A percentile compares a stretch with the other conserved stretches of the same genome.
Evolutionary conservation across 306 rosid genomes (phyloP).

Genomic region (Quercus berberidifolia): DNA sequence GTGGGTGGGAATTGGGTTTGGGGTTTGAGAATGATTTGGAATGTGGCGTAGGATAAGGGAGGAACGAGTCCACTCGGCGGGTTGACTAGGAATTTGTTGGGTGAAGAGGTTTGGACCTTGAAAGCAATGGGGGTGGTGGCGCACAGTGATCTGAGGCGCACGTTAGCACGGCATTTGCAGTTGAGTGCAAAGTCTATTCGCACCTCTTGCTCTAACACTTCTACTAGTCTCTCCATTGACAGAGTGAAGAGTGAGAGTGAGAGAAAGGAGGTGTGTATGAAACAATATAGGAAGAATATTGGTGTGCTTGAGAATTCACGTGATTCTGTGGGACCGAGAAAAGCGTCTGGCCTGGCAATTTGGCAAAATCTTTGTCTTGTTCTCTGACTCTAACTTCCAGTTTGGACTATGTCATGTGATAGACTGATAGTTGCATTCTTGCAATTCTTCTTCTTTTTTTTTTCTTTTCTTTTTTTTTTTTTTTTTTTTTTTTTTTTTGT

Average conservation of each 20-base stretch:
- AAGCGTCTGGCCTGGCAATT: too few species aligned
- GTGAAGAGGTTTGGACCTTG: conserved; percentile 79
- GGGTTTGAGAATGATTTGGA: conserved; percentile 79
- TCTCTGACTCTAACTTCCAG: too few species aligned
- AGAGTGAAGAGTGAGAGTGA: neutral
- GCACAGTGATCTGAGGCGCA: conserved; percentile 43
- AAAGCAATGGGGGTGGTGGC: conserved; percentile 48
- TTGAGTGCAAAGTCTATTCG: conserved; percentile 48
- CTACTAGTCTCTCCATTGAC: conserved; percentile 41
- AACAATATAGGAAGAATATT: neutral
- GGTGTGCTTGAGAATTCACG: conserved; percentile 1
- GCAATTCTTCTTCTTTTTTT: too few species aligned
- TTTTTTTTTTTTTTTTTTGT: too few species aligned
- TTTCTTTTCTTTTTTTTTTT: too few species aligned
- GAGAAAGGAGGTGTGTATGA: neutral
- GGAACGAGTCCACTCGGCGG: conserved; percentile 63
- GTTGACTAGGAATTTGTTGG: conserved; percentile 71
- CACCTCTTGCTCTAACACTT: conserved; percentile 62
- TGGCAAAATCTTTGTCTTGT: too few species aligned
- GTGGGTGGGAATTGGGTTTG: conserved; percentile 52
- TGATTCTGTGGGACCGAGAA: conserved; percentile 10
- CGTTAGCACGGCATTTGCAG: conserved; percentile 67
- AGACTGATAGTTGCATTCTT: too few species aligned
- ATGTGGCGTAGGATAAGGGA: conserved; percentile 49
- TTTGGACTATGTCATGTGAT: too few species aligned